Conservation (phyloP, 768 basidiomycete species). For the Saitozyma podzolica region DNA sequence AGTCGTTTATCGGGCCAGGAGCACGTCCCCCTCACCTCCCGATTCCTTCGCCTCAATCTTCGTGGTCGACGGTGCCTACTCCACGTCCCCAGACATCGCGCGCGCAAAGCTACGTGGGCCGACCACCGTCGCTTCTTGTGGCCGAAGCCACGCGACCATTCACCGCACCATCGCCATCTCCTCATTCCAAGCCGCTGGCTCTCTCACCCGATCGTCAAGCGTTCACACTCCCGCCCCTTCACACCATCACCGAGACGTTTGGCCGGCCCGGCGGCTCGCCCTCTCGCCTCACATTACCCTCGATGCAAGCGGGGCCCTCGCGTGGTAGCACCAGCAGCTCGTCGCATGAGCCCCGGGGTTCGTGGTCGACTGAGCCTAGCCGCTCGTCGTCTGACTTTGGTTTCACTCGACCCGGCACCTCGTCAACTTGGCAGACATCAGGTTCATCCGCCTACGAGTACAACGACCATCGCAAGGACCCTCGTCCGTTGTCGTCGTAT, state of each 20-base stretch:
- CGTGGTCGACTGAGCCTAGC: no score
- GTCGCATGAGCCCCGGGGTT: no score
- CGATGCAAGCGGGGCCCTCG: background rate
- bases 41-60: background rate
- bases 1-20: background rate
- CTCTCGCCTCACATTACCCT: background rate
- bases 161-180: slow-evolving; percentile 4
- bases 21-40: slow-evolving; percentile 4
- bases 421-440: slow-evolving; percentile 47
- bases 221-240: slow-evolving; percentile 7
- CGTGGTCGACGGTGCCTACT: background rate
- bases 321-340: no score
- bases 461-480: no score
- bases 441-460: no score
- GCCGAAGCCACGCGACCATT: background rate
- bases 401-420: slow-evolving; percentile 53
- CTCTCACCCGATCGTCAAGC: background rate
- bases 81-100: background rate
- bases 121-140: background rate
- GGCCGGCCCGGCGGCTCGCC: background rate
- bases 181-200: slow-evolving; percentile 1
- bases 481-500: no score
- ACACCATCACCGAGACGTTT: slow-evolving; percentile 11
- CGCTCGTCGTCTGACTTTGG: background rate
- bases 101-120: background rate